phyloP scores from a whole-genome alignment of 768 basidiomycete species.

The Amanita polypyramis region DNA sequence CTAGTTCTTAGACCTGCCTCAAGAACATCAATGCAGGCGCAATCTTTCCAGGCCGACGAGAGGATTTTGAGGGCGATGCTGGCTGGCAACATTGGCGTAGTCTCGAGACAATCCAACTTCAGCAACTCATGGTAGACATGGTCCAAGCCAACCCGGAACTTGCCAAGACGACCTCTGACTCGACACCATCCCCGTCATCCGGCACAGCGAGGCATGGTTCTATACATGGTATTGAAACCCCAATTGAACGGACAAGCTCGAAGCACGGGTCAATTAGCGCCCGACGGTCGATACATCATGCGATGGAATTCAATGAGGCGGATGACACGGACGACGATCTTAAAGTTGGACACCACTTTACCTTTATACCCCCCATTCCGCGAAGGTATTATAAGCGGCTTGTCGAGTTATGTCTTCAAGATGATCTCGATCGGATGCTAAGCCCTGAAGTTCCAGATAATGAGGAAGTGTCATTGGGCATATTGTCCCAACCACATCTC shows the following conservation, averaged over 20 bases:
- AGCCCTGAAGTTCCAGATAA: slow-evolving; percentile 88
- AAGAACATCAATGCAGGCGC: slow-evolving; percentile 84
- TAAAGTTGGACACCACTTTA: slow-evolving; percentile 68
- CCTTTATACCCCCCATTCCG: slow-evolving; percentile 85
- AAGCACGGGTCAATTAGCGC: slow-evolving; percentile 59
- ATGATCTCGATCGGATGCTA: slow-evolving; percentile 84
- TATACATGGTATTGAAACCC: slow-evolving; percentile 23
- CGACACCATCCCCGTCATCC: slow-evolving; percentile 32
- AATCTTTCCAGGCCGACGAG: slow-evolving; percentile 74
- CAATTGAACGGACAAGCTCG: slow-evolving; percentile 19
- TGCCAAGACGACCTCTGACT: slow-evolving; percentile 63
- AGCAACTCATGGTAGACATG: slow-evolving; percentile 84
- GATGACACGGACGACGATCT: slow-evolving; percentile 54
- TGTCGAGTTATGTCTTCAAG: slow-evolving; percentile 70
- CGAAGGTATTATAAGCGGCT: slow-evolving; percentile 78
- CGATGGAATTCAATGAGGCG: slow-evolving; percentile 16
- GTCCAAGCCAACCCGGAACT: slow-evolving; percentile 79
- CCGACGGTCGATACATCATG: slow-evolving; percentile 44
- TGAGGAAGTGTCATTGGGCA: slow-evolving; percentile 91
- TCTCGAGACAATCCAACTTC: slow-evolving; percentile 72
- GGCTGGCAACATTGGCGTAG: slow-evolving; percentile 82
- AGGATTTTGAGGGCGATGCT: slow-evolving; percentile 77
- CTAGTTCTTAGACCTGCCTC: slow-evolving; percentile 56
- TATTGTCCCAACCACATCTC: slow-evolving; percentile 69
- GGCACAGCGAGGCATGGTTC: slow-evolving; percentile 45